These are phyloP conservation scores for Fusarium miscanthi DNA, from an alignment of 2,329 filamentous ascomycete species.

Conservation along the genomic window DNA sequence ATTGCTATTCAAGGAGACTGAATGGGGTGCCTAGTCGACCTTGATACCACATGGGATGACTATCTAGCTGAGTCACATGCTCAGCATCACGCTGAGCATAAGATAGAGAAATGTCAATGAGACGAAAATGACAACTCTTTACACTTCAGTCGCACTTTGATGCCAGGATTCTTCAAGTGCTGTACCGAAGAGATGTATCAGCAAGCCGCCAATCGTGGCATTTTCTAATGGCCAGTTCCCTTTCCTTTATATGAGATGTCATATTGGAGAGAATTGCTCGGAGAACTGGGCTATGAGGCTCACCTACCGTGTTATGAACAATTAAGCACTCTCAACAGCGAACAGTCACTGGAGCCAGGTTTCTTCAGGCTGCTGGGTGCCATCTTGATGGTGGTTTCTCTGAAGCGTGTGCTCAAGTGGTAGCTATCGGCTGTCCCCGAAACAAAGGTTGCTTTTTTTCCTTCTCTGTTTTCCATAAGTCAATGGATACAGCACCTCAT, in stretches of 20 bases:
- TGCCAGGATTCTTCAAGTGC: background rate
- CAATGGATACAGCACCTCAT: background rate
- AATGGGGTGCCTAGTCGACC: background rate
- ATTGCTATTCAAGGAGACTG: background rate
- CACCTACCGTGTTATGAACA: too few species aligned
- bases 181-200: background rate
- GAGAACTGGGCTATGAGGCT: background rate
- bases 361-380: background rate
- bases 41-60: background rate
- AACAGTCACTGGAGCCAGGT: background rate
- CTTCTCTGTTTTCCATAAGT: too few species aligned
- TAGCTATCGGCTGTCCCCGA: background rate
- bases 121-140: too few species aligned
- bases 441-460: rapidly evolving
- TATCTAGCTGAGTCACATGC: background rate
- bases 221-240: rapidly evolving
- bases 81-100: background rate
- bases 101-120: background rate
- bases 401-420: background rate
- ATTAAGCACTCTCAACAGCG: background rate
- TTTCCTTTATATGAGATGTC: background rate
- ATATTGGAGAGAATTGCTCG: background rate
- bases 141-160: too few species aligned
- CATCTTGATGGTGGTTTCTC: background rate
- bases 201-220: background rate